Conservation (phyloP, 306 rosid genomes). For the Trifolium repens region DNA sequence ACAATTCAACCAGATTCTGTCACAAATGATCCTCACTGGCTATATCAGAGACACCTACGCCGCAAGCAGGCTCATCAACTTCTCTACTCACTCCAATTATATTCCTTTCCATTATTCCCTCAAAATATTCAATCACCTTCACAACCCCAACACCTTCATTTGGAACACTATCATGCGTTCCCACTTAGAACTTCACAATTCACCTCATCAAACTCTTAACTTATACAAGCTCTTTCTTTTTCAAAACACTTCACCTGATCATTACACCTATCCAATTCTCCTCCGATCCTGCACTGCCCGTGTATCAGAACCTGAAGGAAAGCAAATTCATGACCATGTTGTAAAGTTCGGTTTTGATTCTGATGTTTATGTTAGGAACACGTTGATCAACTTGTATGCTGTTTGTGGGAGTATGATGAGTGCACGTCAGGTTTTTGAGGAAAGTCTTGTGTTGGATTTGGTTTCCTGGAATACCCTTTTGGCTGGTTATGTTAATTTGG, state of each 20-base stretch:
- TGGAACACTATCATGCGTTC: constrained; percentile 86
- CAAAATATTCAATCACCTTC: constrained; percentile 56
- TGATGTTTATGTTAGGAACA: constrained; percentile 71
- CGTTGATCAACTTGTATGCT: constrained; percentile 66
- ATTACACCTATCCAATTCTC: constrained; percentile 65
- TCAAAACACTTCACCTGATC: constrained; percentile 11
- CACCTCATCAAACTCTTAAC: constrained; percentile 49
- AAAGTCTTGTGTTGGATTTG: constrained; percentile 67
- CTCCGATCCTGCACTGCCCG: constrained; percentile 67
- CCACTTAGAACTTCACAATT: constrained; percentile 51
- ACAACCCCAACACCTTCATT: constrained; percentile 65
- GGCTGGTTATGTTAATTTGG: constrained; percentile 71
- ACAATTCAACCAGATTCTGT: constrained; percentile 60
- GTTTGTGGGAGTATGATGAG: constrained; percentile 61
- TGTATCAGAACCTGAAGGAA: constrained; percentile 58
- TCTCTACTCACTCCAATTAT: constrained; percentile 50
- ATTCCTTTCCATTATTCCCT: constrained; percentile 53
- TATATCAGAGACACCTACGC: constrained; percentile 70
- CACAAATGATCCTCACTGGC: constrained; percentile 72
- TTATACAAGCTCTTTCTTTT: constrained; percentile 26
- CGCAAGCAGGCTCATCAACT: constrained; percentile 66
- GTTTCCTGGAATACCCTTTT: constrained; percentile 83
- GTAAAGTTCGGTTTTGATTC: constrained; percentile 61
- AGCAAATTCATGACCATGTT: constrained; percentile 61
- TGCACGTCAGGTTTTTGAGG: constrained; percentile 71